Base-by-base conservation (phyloP, 169 alveolate species). In the Plasmodium yoelii region DNA sequence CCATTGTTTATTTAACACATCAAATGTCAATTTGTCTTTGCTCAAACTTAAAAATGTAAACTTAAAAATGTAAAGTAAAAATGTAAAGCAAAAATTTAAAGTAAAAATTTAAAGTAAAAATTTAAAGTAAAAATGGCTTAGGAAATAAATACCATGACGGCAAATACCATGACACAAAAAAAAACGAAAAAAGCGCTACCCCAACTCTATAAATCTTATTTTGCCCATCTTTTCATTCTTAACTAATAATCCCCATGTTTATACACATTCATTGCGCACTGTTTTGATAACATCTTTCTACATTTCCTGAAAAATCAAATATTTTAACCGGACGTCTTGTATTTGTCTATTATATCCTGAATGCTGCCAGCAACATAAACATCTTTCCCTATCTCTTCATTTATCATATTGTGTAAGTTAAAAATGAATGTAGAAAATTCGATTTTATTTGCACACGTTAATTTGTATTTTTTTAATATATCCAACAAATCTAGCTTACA, bases 341-440 rank as follows among this genome's bases (percentile, higher is more conserved):
- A 77, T 56, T n/a, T 55, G 1, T 64, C 65, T 4, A 77, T 77
- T 53, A 77, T 57, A 22, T 49, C 42, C 8, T 64, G 88, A 12
- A 77, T 77, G 15, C 64, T 15, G 5, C 44, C 61, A 13, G 77
- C 63, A 5, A 75, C 70, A 22, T 22, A 77, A 2, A 64, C 12
- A 34, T 28, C 57, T 57, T 77, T 77, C 7, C 88, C 88, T 34
- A 77, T 64, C 57, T 95, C 97, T 19, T 73, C 90, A 63, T 94
- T 95, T n/a, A 95, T 96, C 53, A 28, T 84, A 87, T 95, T 94
- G 70, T 95, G 97, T 10, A 94, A 86, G 15, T 92, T 77, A 84
- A 88, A 92, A 22, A 95, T 92, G 95, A 96, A 95, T 9, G 94
- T 59, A 5, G 94, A 69, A 46, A 94, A 57, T 39, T 65, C 87